Base-by-base conservation (phyloP, 2,329 filamentous ascomycete genomes). In the Diaporthe vaccinii region DNA sequence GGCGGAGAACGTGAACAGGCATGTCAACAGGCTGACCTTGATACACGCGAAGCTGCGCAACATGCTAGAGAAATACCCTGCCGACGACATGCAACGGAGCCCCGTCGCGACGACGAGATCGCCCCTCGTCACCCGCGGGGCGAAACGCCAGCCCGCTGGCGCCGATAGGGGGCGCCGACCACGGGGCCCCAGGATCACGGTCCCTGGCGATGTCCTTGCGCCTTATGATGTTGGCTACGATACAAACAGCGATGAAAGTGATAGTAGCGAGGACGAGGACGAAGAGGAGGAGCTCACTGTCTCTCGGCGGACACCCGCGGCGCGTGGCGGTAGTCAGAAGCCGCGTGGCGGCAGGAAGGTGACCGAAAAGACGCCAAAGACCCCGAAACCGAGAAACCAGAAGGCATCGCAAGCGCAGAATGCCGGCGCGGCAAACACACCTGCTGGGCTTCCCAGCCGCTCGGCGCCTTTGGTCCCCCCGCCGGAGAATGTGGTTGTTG, bases 161-260 rank as follows among this genome's bases (percentile, higher is more conserved):
- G 86, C 85, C 57, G 85, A 88, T 72, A 89, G 85, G 79, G 82
- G 85, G 44, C 86, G 85, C 44, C 85, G 86, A 25, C 87, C 84
- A 20, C 83, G 82, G 46, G 86, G 89, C 6, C 90, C 91, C 8
- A 86, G 89, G 57, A 92, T 93, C 61, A 93, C 91, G 2, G 90
- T 93, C 15, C 91, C 91, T 1, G 91, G 91, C 59, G 91, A 93
- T 80, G 91, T 93, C 12, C 85, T 93, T 62, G 91, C 91, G 1
- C 91, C 91, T 0, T 92, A 92, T 79, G 91, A 93, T 73, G 83
- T 92, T 34, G 90, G 92, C 75, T 92, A 91, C 80, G 90, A 92
- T 70, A 85, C 87, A 0, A 90, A 88, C 75, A 89, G 85, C 62
- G 89, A 88, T 31, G 87, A 87, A 20, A 89, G 86, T 78, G 89